Evolutionary conservation across 108 stramenopile species (phyloP).

Genomic region (Skeletonema menzelii): DNA sequence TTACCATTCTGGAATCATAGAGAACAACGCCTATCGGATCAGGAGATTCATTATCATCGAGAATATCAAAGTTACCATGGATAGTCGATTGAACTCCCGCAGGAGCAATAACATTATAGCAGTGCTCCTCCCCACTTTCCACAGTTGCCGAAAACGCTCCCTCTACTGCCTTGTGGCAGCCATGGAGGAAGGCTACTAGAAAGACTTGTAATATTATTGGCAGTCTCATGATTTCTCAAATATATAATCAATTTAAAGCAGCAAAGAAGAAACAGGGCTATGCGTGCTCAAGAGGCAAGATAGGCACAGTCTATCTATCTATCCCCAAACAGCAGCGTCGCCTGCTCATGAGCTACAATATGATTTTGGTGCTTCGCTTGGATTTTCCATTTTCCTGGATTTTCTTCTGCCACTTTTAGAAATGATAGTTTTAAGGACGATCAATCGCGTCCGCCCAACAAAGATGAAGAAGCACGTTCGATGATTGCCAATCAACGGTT

Average conservation of each 20-base stretch:
- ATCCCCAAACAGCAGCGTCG: no score
- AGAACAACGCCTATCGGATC: slow-evolving; percentile 40
- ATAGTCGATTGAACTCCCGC: slow-evolving; percentile 20
- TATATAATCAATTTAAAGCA: background rate
- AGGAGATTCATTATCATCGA: slow-evolving; percentile 40
- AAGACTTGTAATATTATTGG: background rate
- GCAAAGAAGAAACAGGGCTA: no score
- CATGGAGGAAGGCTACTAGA: background rate
- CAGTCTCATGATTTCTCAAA: background rate
- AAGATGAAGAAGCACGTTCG: no score
- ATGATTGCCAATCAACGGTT: background rate
- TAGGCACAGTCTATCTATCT: no score
- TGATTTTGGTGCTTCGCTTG: no score
- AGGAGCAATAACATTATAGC: slow-evolving; percentile 36
- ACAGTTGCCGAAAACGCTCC: slow-evolving; percentile 33
- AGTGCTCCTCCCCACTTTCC: slow-evolving; percentile 37
- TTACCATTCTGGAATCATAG: slow-evolving; percentile 20
- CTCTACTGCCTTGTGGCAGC: slow-evolving; percentile 3
- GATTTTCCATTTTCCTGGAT: no score
- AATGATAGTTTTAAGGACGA: no score
- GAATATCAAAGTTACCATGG: slow-evolving; percentile 38
- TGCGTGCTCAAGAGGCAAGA: no score
- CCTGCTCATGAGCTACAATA: no score
- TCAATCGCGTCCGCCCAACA: no score
- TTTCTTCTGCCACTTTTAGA: no score